A percentile compares a stretch with the other conserved stretches of the same genome.
phyloP scores from a whole-genome alignment of 495 filamentous ascomycete genomes.

The Polyplosphaeria fusca region DNA sequence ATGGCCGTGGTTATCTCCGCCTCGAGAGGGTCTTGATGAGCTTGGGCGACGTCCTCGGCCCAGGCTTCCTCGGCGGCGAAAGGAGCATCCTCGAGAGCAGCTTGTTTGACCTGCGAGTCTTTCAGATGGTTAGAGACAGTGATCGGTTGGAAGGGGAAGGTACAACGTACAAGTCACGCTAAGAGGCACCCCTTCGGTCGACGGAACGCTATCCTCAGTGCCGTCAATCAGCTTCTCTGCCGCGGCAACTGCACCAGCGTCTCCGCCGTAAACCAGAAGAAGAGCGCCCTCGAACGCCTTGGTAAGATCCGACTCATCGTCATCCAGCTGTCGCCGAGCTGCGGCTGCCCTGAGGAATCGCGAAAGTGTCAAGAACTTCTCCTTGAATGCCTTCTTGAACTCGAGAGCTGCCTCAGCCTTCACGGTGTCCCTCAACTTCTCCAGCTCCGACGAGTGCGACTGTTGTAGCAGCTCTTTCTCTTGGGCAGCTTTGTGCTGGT shows the following conservation, averaged over 20 bases:
- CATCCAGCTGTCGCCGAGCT: slow-evolving; percentile 58
- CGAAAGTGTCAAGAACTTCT: slow-evolving; percentile 45
- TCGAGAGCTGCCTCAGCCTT: slow-evolving; percentile 57
- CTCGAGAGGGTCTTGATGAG: slow-evolving; percentile 45
- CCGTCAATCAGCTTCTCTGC: slow-evolving; percentile 85
- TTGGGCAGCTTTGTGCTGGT: slow-evolving; percentile 60
- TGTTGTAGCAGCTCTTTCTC: slow-evolving; percentile 74
- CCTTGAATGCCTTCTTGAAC: slow-evolving; percentile 51
- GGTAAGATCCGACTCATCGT: slow-evolving; percentile 67
- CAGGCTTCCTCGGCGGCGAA: slow-evolving; percentile 45
- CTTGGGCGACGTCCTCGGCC: slow-evolving; percentile 48
- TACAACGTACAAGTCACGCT: slow-evolving; percentile 71
- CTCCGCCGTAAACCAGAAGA: slow-evolving; percentile 82
- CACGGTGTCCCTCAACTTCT: slow-evolving; percentile 57
- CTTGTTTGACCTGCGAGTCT: slow-evolving; percentile 70
- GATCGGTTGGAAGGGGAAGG: slow-evolving; percentile 7
- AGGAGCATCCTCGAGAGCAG: slow-evolving; percentile 51
- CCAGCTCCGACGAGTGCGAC: slow-evolving; percentile 65
- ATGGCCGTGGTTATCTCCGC: slow-evolving; percentile 36
- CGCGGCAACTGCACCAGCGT: slow-evolving; percentile 71
- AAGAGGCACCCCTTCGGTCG: slow-evolving; percentile 60
- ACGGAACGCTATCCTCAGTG: slow-evolving; percentile 65
- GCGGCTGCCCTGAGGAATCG: slow-evolving; percentile 52
- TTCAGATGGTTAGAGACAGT: slow-evolving; percentile 13
- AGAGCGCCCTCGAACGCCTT: slow-evolving; percentile 88